phyloP scores from a whole-genome alignment of 2,329 filamentous ascomycete genomes.

The Fusarium domesticum region DNA sequence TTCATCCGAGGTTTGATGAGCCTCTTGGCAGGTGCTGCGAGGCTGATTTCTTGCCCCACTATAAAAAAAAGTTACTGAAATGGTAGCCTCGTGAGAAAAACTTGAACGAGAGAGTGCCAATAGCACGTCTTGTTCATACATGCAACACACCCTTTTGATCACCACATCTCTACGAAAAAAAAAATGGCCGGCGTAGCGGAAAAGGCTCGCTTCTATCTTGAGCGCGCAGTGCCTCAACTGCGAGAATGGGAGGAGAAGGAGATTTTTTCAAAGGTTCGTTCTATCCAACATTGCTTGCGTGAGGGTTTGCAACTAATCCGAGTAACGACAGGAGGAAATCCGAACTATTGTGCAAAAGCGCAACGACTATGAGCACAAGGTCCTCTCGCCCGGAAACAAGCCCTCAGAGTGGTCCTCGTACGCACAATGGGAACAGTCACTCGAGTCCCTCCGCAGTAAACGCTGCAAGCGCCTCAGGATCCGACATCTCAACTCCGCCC shows the following conservation, averaged over 20 bases:
- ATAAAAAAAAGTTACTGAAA: constrained; percentile 14
- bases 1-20: neutral
- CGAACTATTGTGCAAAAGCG: constrained; percentile 82
- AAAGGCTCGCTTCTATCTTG: constrained; percentile 92
- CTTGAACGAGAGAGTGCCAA: constrained; percentile 16
- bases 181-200: constrained; percentile 81
- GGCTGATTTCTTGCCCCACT: constrained; percentile 16
- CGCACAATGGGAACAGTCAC: constrained; percentile 66
- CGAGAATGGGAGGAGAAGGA: constrained; percentile 89
- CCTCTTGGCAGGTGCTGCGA: constrained; percentile 2
- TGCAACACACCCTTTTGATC: neutral
- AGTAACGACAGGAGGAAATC: constrained; percentile 74
- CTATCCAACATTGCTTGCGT: neutral
- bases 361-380: constrained; percentile 87
- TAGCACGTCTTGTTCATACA: constrained; percentile 2
- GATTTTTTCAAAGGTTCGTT: constrained; percentile 73
- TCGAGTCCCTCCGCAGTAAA: constrained; percentile 76
- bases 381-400: constrained; percentile 76
- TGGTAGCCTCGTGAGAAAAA: constrained; percentile 20
- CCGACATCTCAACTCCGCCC: constrained; percentile 60
- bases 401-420: constrained; percentile 82
- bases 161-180: neutral
- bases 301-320: constrained; percentile 7
- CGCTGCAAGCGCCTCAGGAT: constrained; percentile 78
- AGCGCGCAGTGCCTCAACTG: constrained; percentile 87